Base-by-base conservation (phyloP, 2,329 filamentous ascomycete genomes). In the Verticillium alfalfae region DNA sequence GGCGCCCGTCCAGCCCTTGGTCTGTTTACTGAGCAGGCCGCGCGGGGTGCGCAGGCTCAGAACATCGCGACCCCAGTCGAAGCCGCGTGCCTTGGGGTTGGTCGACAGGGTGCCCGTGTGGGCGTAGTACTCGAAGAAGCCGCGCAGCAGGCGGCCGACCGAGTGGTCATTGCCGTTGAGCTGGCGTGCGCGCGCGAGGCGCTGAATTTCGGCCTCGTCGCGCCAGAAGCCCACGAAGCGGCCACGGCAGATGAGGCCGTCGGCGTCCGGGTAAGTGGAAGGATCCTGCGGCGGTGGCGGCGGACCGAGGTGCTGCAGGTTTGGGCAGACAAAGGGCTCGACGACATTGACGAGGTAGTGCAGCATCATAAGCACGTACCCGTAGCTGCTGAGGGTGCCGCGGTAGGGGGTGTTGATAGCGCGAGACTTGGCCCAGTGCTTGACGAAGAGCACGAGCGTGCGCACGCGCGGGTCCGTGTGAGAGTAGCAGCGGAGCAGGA, bases 101-200 rank as follows among this genome's bases (percentile, higher is more conserved):
- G 79, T 81, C 64, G 78, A 78, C 78, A 88, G 80, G n/a, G 74
- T 69, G 22, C 81, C 81, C 63, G 76, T 80, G 34, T 89, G 85
- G 2, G 90, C 88, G 70, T 89, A 97, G 74, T 96, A 97, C 68
- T 92, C 88, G 70, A 96, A 97, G 77, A 97, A 97, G 0, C 91
- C 91, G 59, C 88, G 83, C 0, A 97, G 80, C 0, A 97, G 80
- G 5, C 83, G 78, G 1, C 91, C 92, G 2, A 94, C 69, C 0
- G 87, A 83, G 62, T 95, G 87, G 1, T 72, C 76, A 70, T 96
- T 97, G 49, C 81, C 77, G 36, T 86, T 91, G 38, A 94, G 77
- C 58, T 82, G 78, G 18, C 86, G 83, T 39, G 79, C 73, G 1
- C 74, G 71, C 6, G 90, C 86, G 1, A 91, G 81, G 5, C 78